These are phyloP conservation scores for Fusarium nodosum DNA, from an alignment of 2,329 filamentous ascomycete genomes.

Conservation along the genomic window DNA sequence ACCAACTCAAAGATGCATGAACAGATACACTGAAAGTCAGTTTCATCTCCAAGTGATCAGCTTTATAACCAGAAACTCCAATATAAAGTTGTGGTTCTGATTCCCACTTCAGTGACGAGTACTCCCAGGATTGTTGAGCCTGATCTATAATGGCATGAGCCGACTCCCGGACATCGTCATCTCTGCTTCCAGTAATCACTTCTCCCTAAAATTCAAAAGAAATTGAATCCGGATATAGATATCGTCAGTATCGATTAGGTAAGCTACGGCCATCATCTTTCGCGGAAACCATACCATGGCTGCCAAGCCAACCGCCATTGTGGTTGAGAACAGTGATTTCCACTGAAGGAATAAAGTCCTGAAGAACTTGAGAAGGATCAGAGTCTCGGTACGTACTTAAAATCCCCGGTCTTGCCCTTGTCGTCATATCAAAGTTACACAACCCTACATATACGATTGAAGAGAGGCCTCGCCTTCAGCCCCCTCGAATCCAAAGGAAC, in stretches of 20 bases:
- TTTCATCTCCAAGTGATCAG: no score
- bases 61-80: background rate
- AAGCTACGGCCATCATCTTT: background rate
- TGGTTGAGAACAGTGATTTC: background rate
- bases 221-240: background rate
- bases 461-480: background rate
- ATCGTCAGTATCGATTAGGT: background rate
- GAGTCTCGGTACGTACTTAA: background rate
- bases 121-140: background rate
- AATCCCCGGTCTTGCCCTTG: no score
- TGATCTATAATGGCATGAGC: background rate
- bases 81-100: background rate
- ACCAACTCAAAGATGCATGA: background rate
- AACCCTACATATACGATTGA: background rate
- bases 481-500: background rate
- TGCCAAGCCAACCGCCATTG: background rate
- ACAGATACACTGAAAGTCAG: background rate
- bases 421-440: background rate
- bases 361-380: background rate
- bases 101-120: background rate
- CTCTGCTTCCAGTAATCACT: background rate
- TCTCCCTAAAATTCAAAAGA: background rate
- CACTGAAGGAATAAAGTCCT: background rate
- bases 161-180: background rate
- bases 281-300: background rate